Evolutionary conservation across 345 rosid genomes (phyloP).

Genomic region (Arabis hirsuta): DNA sequence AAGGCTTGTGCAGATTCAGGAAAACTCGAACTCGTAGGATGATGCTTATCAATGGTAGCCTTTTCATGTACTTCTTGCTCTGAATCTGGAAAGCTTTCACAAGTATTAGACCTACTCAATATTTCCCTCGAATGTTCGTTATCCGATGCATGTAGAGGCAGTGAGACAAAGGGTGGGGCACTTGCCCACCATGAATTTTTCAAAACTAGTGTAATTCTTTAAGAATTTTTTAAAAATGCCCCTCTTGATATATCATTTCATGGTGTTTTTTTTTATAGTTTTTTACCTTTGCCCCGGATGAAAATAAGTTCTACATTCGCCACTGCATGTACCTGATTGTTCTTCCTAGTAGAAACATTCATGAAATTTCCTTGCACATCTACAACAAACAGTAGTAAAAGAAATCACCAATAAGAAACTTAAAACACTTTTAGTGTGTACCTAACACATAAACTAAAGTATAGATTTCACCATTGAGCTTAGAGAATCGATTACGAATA

Average conservation of each 20-base stretch:
- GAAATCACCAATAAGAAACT: background rate
- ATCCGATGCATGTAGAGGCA: background rate
- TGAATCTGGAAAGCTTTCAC: conserved; percentile 43
- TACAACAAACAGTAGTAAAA: conserved; percentile 18
- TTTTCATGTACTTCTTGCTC: conserved; percentile 22
- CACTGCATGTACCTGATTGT: conserved; percentile 33
- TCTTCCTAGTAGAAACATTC: conserved; percentile 38
- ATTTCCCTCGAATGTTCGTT: conserved; percentile 37
- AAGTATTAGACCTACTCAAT: conserved; percentile 37
- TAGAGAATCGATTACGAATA: conserved; percentile 61
- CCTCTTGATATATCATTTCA: no score
- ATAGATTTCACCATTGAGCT: conserved; percentile 39
- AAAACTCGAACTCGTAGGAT: conserved; percentile 38
- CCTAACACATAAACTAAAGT: background rate
- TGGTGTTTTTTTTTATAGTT: no score
- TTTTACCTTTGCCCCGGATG: no score
- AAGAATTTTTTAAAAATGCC: no score
- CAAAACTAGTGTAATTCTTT: no score
- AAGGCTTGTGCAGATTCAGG: conserved; percentile 66
- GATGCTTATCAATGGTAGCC: conserved; percentile 25
- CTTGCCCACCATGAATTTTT: no score
- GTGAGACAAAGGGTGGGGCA: no score
- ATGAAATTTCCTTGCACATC: conserved; percentile 27
- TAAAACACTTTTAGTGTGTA: no score
- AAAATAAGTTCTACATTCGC: no score